Evolutionary conservation across 129 eudicot species (phyloP), one percentile per base, ranked within the genome.

Genomic region (Artemisia argyi): DNA sequence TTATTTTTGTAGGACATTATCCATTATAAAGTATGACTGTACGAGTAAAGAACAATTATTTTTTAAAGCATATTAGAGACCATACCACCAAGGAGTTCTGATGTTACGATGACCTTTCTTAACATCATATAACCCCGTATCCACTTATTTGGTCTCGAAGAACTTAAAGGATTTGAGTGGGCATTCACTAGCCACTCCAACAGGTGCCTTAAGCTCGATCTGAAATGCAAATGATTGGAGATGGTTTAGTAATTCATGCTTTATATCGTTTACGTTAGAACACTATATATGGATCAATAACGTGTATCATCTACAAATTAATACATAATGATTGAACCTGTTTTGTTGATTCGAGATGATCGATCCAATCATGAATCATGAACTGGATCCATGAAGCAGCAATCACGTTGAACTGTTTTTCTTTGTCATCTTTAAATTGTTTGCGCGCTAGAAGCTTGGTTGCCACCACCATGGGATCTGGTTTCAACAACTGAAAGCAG

Each of bases 31-130:
- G n/a, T n/a, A n/a, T n/a, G n/a, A n/a, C n/a, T 0, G 10, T 39
- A 39, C 46, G 11, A 39, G 46, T 39, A 39, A 20, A 20, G 10
- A 39, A 39, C 46, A 7, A 39, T 5, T 32, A 39, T 5, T 32
- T 32, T 32, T 1, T 39, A 2, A 13, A 52, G 18, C n/a, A 15
- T 15, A 52, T 13, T 9, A 30, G 20, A 73, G 9, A 73, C 19
- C 87, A 47, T 88, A 88, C 95, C 95, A 88, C 95, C 95, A 88
- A 12, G 95, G 80, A 52, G 88, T 85, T 70, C 88, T 80, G 48
- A 70, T 84, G 71, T 85, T 88, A 64, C 72, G 67, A 68, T 77
- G 78, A 9, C 88, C 95, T 16, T 73, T 75, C 73, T 61, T 78
- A 39, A 88, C 80, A 11, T 79, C 88, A 26, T 46, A 8, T 7